These are phyloP conservation scores for Paracoccidioides lutzii DNA, from an alignment of 2,329 filamentous ascomycete genomes.

Conservation along the genomic window DNA sequence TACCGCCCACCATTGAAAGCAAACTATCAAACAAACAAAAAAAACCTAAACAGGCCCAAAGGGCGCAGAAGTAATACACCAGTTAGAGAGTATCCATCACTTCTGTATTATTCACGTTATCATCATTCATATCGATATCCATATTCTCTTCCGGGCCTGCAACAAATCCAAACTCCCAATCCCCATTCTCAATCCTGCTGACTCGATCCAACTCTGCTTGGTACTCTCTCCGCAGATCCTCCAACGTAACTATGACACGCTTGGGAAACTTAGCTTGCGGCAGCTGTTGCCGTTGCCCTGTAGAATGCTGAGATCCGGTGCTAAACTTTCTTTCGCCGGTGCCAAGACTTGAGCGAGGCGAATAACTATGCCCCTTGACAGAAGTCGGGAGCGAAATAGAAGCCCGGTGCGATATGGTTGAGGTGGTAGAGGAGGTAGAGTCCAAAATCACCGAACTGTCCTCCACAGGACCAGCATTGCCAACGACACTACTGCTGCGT, in stretches of 20 bases:
- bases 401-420: slow-evolving; percentile 2
- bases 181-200: slow-evolving; percentile 73
- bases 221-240: slow-evolving; percentile 78
- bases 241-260: slow-evolving; percentile 70
- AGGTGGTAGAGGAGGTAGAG: not conserved
- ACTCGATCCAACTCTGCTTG: slow-evolving; percentile 80
- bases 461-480: slow-evolving; percentile 4
- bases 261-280: slow-evolving; percentile 32
- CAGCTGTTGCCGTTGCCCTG: not conserved
- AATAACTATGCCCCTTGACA: not conserved
- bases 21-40: not conserved
- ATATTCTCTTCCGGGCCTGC: slow-evolving; percentile 1
- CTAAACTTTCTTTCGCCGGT: not conserved
- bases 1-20: not conserved
- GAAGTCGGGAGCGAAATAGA: not conserved
- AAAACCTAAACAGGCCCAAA: not conserved
- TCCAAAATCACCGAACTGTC: not conserved
- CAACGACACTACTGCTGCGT: not conserved
- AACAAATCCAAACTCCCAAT: slow-evolving; percentile 58
- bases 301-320: not conserved
- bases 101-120: slow-evolving; percentile 1
- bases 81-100: slow-evolving; percentile 7
- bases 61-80: not conserved
- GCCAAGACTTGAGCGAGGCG: not conserved
- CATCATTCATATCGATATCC: slow-evolving; percentile 1